Evolutionary conservation across 2,329 filamentous ascomycete genomes (phyloP).

Genomic region (Aspergillus neoniger): DNA sequence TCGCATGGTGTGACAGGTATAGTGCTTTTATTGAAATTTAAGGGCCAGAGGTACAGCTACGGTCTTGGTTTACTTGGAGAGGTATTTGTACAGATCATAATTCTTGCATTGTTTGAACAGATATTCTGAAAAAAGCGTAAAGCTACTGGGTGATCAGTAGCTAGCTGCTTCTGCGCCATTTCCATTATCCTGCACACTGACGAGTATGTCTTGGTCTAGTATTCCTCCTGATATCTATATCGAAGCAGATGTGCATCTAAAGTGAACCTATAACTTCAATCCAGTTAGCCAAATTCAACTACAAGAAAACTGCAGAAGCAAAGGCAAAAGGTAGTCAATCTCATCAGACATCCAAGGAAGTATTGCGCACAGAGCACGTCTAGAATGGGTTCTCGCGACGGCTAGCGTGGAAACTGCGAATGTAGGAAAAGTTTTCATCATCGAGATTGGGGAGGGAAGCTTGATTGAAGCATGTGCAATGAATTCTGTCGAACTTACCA

Average conservation of each 20-base stretch:
- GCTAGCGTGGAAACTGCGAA: slow-evolving; percentile 47
- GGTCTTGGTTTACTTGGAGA: background rate
- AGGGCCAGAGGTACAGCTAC: background rate
- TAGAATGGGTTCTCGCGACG: slow-evolving; percentile 38
- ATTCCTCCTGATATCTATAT: background rate
- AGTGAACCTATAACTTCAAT: background rate
- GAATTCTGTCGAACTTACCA: background rate
- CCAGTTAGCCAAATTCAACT: background rate
- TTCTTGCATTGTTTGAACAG: background rate
- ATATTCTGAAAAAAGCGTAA: background rate
- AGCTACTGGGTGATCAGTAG: background rate
- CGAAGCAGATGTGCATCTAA: background rate
- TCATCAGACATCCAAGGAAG: slow-evolving; percentile 44
- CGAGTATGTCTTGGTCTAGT: background rate
- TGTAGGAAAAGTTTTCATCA: slow-evolving; percentile 48
- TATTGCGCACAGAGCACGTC: slow-evolving; percentile 38
- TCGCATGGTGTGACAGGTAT: slow-evolving; percentile 1
- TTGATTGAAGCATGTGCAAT: background rate
- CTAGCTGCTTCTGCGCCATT: background rate
- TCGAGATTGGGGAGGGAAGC: slow-evolving; percentile 15
- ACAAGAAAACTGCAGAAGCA: background rate
- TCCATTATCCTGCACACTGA: background rate
- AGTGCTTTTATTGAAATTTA: background rate
- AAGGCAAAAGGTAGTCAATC: background rate
- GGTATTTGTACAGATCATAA: background rate